These are phyloP conservation scores for Fusarium xyrophilum DNA, from an alignment of 2,329 filamentous ascomycete genomes.

Conservation along the genomic window DNA sequence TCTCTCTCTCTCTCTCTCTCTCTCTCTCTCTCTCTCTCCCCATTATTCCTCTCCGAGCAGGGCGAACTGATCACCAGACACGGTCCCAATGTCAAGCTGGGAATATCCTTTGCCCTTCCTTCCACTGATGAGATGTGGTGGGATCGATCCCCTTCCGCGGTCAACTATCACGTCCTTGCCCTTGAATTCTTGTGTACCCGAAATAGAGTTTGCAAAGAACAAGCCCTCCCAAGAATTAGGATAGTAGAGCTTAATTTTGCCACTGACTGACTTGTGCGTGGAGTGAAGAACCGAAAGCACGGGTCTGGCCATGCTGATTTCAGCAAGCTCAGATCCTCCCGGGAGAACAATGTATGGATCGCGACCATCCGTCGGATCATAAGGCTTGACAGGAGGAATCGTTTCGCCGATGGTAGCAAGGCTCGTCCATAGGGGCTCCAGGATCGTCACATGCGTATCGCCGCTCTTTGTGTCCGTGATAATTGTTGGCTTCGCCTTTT, in stretches of 20 bases:
- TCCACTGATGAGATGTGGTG: conserved; percentile 46
- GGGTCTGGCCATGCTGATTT: conserved; percentile 8
- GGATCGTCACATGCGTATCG: conserved; percentile 46
- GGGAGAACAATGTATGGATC: conserved; percentile 29
- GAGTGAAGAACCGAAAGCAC: conserved; percentile 49
- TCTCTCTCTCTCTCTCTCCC: background rate
- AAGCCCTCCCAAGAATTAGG: conserved; percentile 59
- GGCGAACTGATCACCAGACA: conserved; percentile 44
- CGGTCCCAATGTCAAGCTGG: conserved; percentile 41
- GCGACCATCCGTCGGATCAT: conserved; percentile 32
- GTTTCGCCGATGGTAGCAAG: conserved; percentile 6
- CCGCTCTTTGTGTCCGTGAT: conserved; percentile 56
- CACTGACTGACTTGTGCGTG: conserved; percentile 55
- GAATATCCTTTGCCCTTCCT: conserved; percentile 52
- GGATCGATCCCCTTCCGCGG: conserved; percentile 43
- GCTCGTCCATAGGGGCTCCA: conserved; percentile 54
- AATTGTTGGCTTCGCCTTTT: conserved; percentile 41
- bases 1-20: background rate
- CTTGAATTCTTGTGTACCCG: conserved; percentile 49
- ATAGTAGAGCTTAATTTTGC: conserved; percentile 52
- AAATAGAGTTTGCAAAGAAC: conserved; percentile 50
- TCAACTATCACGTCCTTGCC: conserved; percentile 54
- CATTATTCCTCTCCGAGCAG: conserved; percentile 35
- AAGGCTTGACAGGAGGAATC: conserved; percentile 20
- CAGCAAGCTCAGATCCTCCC: background rate